Percentiles rank a stretch among this genome's conserved stretches.
Conservation (phyloP, 163 green algal genomes). For the Chlorella variabilis region DNA sequence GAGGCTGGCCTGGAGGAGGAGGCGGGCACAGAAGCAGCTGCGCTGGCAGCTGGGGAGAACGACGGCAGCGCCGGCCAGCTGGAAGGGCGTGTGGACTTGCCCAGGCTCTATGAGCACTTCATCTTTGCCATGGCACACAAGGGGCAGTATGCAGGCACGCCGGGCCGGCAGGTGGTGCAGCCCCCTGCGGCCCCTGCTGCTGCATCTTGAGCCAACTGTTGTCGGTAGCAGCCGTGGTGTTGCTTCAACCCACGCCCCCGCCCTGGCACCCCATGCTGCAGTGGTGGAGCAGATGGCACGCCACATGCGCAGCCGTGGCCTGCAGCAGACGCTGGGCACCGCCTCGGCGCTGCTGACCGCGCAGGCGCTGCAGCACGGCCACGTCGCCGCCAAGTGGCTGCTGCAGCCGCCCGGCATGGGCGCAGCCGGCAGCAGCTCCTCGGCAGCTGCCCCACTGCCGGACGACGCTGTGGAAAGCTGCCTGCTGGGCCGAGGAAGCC, state of each 20-base stretch:
- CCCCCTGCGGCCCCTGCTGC: no score
- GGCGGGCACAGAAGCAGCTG: neutral
- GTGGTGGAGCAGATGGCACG: constrained; percentile 31
- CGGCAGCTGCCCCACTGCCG: neutral
- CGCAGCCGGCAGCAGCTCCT: neutral
- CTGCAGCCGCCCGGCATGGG: neutral
- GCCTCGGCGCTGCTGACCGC: constrained; percentile 25
- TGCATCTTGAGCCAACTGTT: no score
- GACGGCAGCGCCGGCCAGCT: no score
- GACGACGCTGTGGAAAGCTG: constrained; percentile 14
- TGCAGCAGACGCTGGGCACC: constrained; percentile 13
- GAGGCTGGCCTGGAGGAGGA: neutral
- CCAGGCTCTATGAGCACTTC: constrained; percentile 34
- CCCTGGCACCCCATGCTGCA: neutral
- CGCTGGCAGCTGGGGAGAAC: neutral
- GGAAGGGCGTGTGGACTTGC: constrained; percentile 16
- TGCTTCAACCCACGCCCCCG: no score
- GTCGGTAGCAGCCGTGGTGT: no score
- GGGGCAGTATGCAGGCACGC: constrained; percentile 9
- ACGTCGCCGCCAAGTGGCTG: constrained; percentile 23
- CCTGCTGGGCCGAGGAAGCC: constrained; percentile 11
- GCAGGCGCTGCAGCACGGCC: constrained; percentile 22
- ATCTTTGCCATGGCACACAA: constrained; percentile 28
- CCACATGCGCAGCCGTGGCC: neutral
- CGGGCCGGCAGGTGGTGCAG: no score